Evolutionary conservation across 495 filamentous ascomycete species (phyloP), one percentile per base, ranked within the genome.

Genomic region (Aspergillus sclerotiicarbonarius): DNA sequence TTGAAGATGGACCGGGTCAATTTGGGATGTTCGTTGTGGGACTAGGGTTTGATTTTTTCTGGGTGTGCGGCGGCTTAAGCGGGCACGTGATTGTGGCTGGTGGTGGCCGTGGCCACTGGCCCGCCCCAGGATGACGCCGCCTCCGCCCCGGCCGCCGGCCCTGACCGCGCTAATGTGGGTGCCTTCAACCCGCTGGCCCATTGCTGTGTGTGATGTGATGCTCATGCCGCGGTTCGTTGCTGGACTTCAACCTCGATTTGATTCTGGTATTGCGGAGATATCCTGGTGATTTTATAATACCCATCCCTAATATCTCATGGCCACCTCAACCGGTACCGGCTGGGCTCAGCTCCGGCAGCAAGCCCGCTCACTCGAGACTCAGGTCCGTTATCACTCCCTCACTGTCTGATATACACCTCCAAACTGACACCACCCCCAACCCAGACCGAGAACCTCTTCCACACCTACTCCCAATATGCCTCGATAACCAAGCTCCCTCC

Each of bases 321-420:
- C 90, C 32, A 80, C 84, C 48, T 76, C 90, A 49, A 88, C 89
- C 21, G 84, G 90, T 60, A 89, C 87, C 55, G 92, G 91, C 69
- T 98, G 94, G 94, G 87, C 91, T 60, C 94, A 97, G 76, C 84
- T 98, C 54, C 89, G 94, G 62, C 91, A 96, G 73, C 94, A 98
- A 73, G 90, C 92, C 52, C 82, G 95, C 62, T 83, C 87, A 19
- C 79, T 98, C 58, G 95, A 98, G 72, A 90, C 89, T 57, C 95
- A 98, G 81, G 94, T 96, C 57, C 58, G 32, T 15, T 21, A 53
- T 51, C 51, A 53, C 54, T 55, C 30, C 13, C 8, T 54, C 29
- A 15, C 7, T 31, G 2, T 25, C 30, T 12, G 5, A 25, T 32
- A 41, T 8, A 39, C 0, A 8, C 1, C 39, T 6, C 5, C 32